These are phyloP conservation scores for Tylopilus rubrobrunneus DNA, from an alignment of 768 basidiomycete species.

Conservation along the genomic window DNA sequence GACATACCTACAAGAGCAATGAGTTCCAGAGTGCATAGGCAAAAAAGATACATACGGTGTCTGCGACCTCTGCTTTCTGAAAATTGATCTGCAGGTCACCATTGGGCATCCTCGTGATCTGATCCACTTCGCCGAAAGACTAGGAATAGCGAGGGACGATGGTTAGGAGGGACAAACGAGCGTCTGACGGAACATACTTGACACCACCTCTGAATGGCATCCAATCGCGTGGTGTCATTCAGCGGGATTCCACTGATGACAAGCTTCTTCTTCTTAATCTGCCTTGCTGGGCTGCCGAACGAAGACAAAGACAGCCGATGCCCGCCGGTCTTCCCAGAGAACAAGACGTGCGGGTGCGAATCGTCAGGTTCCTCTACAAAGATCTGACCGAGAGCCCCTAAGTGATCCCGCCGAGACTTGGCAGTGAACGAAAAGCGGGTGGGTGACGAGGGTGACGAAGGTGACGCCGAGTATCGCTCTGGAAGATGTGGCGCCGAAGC, in stretches of 20 bases:
- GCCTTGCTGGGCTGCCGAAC: conserved; percentile 36
- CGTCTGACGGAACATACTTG: conserved; percentile 44
- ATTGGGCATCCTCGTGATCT: conserved; percentile 70
- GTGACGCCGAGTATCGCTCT: conserved; percentile 31
- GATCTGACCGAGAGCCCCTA: conserved; percentile 16
- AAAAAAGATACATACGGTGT: conserved; percentile 51
- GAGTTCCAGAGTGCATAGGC: background rate
- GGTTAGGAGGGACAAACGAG: background rate
- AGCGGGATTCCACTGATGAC: conserved; percentile 66
- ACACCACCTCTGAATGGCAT: conserved; percentile 71
- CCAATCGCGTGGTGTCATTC: conserved; percentile 59
- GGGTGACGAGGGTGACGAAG: conserved; percentile 29
- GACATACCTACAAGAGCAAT: conserved; percentile 55
- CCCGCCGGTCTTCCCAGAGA: conserved; percentile 18
- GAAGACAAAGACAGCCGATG: conserved; percentile 31
- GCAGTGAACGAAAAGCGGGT: conserved; percentile 31
- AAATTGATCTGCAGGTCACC: conserved; percentile 79
- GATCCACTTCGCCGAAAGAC: conserved; percentile 74
- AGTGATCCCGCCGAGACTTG: conserved; percentile 17
- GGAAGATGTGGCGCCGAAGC: conserved; percentile 38
- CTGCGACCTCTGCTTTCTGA: conserved; percentile 70
- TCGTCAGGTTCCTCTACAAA: conserved; percentile 26
- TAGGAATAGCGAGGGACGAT: conserved; percentile 24
- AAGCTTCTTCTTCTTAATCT: conserved; percentile 57
- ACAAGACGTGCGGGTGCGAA: conserved; percentile 30